Base-by-base conservation (phyloP, 306 rosid genomes). In the Inga leiocalycina region DNA sequence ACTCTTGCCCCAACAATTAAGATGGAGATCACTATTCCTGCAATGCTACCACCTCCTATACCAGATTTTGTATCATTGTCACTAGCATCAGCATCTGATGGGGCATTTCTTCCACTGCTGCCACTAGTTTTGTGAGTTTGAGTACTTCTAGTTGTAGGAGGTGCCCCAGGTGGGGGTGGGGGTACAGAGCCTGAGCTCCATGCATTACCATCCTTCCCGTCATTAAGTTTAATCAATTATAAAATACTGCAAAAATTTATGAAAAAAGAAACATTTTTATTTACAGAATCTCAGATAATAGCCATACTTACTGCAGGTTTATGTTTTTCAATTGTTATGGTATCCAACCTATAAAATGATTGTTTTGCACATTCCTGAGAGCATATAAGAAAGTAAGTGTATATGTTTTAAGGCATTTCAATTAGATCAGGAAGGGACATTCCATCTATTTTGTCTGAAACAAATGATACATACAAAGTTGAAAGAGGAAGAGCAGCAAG, bases 151-250 rank as follows among this genome's bases (percentile, higher is more conserved):
- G 87, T 77, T 49, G 82, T 79, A 46, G 92, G 91, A 51, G 91
- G 89, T 19, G 94, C 85, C 52, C 98, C 98, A 41, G 98, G 99
- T 67, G 98, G 98, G 74, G 97, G 92, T 27, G 97, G 99, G 75
- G 99, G 99, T 74, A 97, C 97, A 89, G 93, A 86, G 46, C 97
- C 97, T 34, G 93, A 88, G 85, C 82, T 97, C 98, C 98, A 97
- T 15, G 85, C 75, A 87, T 97, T 97, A 61, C 93, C 94, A 54
- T 88, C 89, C 57, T 67, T 88, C 85, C 98, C 92, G 91, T 82
- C 71, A 62, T 87, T 72, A 83, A 64, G 79, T 79, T 77, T 78
- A 71, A 70, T 79, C 30, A 16, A 76, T 71, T 45, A 80, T 86
- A 74, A 83, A 65, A 79, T 75, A 68, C 62, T 79, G 68, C 62